Conservation (phyloP, 306 rosid genomes). For the Alnus glutinosa region DNA sequence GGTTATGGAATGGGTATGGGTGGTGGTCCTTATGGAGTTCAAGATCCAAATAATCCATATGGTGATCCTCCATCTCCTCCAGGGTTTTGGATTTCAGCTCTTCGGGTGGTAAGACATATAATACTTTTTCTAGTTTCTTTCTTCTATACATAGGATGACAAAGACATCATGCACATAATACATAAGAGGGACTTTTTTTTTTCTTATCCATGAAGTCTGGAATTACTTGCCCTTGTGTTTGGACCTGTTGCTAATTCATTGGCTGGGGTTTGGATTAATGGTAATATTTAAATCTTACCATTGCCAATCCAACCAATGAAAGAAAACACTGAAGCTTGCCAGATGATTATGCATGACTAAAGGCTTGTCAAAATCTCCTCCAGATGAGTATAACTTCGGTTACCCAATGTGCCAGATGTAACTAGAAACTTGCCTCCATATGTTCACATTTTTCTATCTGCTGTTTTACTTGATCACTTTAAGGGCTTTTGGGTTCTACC, state of each 20-base stretch:
- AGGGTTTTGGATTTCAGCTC: conserved; percentile 85
- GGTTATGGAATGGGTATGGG: conserved; percentile 91
- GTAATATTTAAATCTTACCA: background rate
- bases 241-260: background rate
- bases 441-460: background rate
- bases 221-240: background rate
- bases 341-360: background rate
- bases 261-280: background rate
- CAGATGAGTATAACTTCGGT: background rate
- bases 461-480: background rate
- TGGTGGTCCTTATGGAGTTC: conserved; percentile 82
- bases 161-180: conserved; percentile 4
- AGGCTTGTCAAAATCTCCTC: background rate
- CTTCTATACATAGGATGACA: conserved; percentile 17
- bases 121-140: conserved; percentile 20
- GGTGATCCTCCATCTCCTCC: conserved; percentile 92
- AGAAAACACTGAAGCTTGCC: background rate
- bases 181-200: background rate
- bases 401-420: background rate
- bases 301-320: background rate
- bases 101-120: conserved; percentile 74
- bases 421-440: background rate
- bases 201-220: background rate
- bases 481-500: background rate
- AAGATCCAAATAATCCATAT: conserved; percentile 93